Percentiles rank a stretch among this genome's conserved stretches.
These are phyloP conservation scores for Gossypium gossypioides DNA, from an alignment of 441 rosid species.

Conservation along the genomic window DNA sequence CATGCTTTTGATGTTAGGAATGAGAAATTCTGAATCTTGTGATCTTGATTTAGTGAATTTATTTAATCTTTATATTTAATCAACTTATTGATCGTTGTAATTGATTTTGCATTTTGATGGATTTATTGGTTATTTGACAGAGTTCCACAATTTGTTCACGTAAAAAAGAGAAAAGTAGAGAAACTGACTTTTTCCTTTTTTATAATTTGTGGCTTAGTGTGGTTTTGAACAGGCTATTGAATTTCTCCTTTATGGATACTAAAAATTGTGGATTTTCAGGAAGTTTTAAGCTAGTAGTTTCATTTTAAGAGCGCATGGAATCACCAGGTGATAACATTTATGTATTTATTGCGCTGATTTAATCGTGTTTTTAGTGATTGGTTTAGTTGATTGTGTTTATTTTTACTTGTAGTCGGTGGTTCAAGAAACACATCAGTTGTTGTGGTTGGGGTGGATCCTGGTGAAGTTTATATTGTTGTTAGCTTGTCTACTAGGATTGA, in stretches of 20 bases:
- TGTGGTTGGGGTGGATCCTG: constrained; percentile 54
- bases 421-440: constrained; percentile 55
- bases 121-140: too few relatives aligned
- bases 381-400: constrained; percentile 4
- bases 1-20: constrained; percentile 9
- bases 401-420: constrained; percentile 35
- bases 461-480: constrained; percentile 66
- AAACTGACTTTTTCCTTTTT: background rate
- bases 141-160: too few relatives aligned
- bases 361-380: background rate
- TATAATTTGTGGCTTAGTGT: background rate
- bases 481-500: constrained; percentile 53
- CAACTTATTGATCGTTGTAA: too few relatives aligned
- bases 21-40: constrained; percentile 3
- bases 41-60: background rate
- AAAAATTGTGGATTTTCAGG: constrained; percentile 18
- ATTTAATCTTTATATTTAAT: too few relatives aligned
- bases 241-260: constrained; percentile 7
- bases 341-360: background rate
- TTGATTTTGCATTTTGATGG: too few relatives aligned
- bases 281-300: constrained; percentile 16
- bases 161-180: too few relatives aligned
- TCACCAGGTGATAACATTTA: constrained; percentile 28
- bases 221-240: constrained; percentile 18
- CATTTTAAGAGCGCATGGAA: constrained; percentile 48